Percentiles rank a stretch among this genome's conserved stretches.
Evolutionary conservation across 805 yeast species (phyloP).

Genomic region (Starmerella powellii): DNA sequence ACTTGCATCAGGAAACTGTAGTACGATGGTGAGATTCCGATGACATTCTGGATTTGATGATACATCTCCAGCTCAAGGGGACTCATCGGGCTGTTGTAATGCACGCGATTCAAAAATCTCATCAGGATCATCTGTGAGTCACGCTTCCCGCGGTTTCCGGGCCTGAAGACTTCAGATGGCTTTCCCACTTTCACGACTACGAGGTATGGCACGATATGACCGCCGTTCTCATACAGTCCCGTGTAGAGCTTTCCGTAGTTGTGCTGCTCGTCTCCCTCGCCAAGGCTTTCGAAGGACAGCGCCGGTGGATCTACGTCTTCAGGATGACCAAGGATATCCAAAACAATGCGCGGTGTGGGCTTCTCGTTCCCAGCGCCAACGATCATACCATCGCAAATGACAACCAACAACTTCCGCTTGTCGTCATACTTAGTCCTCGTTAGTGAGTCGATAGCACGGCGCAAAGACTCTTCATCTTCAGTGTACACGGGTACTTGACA

Average conservation of each 20-base stretch:
- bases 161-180: slow-evolving; percentile 44
- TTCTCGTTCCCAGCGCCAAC: slow-evolving; percentile 50
- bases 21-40: slow-evolving; percentile 46
- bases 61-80: slow-evolving; percentile 45
- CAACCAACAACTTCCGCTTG: slow-evolving; percentile 44
- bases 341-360: slow-evolving; percentile 46
- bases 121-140: slow-evolving; percentile 50
- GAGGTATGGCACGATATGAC: slow-evolving; percentile 43
- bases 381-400: slow-evolving; percentile 50
- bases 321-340: slow-evolving; percentile 43
- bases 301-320: slow-evolving; percentile 44
- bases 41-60: slow-evolving; percentile 42
- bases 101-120: slow-evolving; percentile 50
- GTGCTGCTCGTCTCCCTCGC: slow-evolving; percentile 50
- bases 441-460: slow-evolving; percentile 47
- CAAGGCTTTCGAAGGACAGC: slow-evolving; percentile 44
- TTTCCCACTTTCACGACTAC: slow-evolving; percentile 51
- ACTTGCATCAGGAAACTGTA: slow-evolving; percentile 47
- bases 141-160: slow-evolving; percentile 57
- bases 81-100: slow-evolving; percentile 49
- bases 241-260: slow-evolving; percentile 51
- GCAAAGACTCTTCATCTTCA: slow-evolving; percentile 44
- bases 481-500: slow-evolving; percentile 48
- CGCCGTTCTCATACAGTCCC: slow-evolving; percentile 47
- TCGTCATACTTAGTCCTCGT: slow-evolving; percentile 49